phyloP scores from a whole-genome alignment of 768 basidiomycete species.

The Tylopilus plumbeoviolaceoides region DNA sequence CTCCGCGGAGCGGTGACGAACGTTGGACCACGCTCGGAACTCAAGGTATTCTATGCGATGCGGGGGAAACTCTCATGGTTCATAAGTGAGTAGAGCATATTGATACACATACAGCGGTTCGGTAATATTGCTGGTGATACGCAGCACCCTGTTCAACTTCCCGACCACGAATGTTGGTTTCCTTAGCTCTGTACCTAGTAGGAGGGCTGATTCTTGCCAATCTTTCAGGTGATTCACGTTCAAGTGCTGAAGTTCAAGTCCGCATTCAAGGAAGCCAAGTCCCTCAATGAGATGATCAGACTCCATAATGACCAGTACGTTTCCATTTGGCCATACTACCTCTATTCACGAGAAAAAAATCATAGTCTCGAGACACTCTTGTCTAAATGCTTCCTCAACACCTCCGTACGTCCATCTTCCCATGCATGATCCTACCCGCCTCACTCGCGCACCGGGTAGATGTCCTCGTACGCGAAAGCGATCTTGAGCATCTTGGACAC shows the following conservation, averaged over 20 bases:
- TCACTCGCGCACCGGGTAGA: constrained; percentile 35
- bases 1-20: constrained; percentile 47
- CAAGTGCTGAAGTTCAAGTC: constrained; percentile 60
- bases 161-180: constrained; percentile 63
- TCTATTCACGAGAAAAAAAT: constrained; percentile 22
- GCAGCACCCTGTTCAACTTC: constrained; percentile 63
- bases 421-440: not conserved
- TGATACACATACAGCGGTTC: not conserved
- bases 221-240: constrained; percentile 59
- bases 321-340: not conserved
- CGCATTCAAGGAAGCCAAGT: constrained; percentile 47
- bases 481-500: constrained; percentile 72
- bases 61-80: constrained; percentile 80
- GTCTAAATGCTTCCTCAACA: constrained; percentile 58
- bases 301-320: constrained; percentile 69
- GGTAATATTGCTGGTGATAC: not conserved
- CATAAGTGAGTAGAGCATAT: constrained; percentile 52
- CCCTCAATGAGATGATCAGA: constrained; percentile 73
- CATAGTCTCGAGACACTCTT: constrained; percentile 57
- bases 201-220: not conserved
- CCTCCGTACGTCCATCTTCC: constrained; percentile 41
- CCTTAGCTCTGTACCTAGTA: not conserved
- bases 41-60: constrained; percentile 75
- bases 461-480: constrained; percentile 57
- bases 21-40: constrained; percentile 37